These are phyloP conservation scores for Thamnidium elegans DNA, from an alignment of 192 early-diverging fungal genomes.

Conservation along the genomic window DNA sequence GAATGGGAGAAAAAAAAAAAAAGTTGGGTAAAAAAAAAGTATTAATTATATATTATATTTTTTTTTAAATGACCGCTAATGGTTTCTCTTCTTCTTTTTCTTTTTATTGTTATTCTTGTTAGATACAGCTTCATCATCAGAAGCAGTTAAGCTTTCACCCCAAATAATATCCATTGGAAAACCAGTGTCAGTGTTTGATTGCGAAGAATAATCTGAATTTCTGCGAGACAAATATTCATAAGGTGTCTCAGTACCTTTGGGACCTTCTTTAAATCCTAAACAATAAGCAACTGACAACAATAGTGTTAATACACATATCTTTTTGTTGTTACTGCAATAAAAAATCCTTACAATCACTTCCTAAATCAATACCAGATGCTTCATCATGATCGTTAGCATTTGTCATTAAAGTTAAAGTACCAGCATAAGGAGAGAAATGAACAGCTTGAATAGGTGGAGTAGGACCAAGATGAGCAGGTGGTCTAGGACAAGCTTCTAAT, in stretches of 20 bases:
- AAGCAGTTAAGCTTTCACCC: constrained; percentile 31
- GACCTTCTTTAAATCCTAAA: constrained; percentile 30
- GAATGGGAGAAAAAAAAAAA: not conserved
- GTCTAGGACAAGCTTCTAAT: constrained; percentile 21
- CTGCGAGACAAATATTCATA: constrained; percentile 16
- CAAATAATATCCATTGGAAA: constrained; percentile 22
- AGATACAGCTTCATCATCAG: not conserved
- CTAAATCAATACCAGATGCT: constrained; percentile 29
- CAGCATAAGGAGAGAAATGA: constrained; percentile 24
- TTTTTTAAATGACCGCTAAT: not conserved
- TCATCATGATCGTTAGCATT: constrained; percentile 11
- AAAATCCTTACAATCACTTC: constrained; percentile 32
- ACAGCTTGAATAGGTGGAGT: constrained; percentile 24
- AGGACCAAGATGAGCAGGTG: constrained; percentile 31
- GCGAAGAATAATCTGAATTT: constrained; percentile 7
- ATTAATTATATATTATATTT: not conserved
- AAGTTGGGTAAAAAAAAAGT: constrained; percentile 6
- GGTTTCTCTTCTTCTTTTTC: constrained; percentile 7
- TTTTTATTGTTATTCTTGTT: constrained; percentile 5
- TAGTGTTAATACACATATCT: not conserved
- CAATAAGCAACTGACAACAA: constrained; percentile 31
- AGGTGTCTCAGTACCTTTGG: constrained; percentile 23
- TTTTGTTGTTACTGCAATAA: not conserved
- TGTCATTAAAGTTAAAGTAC: constrained; percentile 25
- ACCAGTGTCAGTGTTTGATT: constrained; percentile 6